Evolutionary conservation across 805 yeast genomes (phyloP), one percentile per base, ranked within the genome.

Genomic region (Hanseniaspora singularis): DNA sequence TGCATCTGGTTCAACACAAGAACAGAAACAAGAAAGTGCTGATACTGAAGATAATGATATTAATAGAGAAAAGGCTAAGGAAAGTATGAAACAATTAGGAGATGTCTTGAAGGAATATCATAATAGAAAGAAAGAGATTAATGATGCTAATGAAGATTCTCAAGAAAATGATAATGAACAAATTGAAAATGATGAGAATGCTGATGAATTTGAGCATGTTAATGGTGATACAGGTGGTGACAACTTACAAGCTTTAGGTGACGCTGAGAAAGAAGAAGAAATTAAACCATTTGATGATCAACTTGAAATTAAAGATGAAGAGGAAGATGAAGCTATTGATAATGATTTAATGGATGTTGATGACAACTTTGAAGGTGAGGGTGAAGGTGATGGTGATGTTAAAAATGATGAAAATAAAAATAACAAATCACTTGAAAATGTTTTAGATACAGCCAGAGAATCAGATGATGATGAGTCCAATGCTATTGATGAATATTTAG

Each of bases 221-320:
- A 85, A 82, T 33, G 88, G 87, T 40, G 88, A 80, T 38, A 80
- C 81, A 51, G 76, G 89, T 3, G 77, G 80, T 24, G 70, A 67
- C 48, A 88, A 84, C 41, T 84, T 95, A 0, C 97, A 92, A 62
- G 98, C 97, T 0, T 65, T 92, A 43, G 97, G 97, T 19, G 79
- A 88, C 37, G 94, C 96, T 5, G 76, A 77, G 50, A 73, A 78
- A 55, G 95, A 87, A 38, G 87, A 82, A 56, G 66, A 74, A 14
- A 39, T 44, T 10, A 92, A 85, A 58, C 61, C 79, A 1, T 72
- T 88, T 50, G 80, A 87, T 58, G 87, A 84, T 49, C 82, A 81
- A 8, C 76, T 72, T 72, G 92, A 89, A 1, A 80, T 84, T 53
- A 92, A 84, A 48, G 94, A 84, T 52, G 84, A 77, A 8, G 64